These are phyloP conservation scores for Trametes villosa DNA, from an alignment of 768 basidiomycete species.

Conservation along the genomic window DNA sequence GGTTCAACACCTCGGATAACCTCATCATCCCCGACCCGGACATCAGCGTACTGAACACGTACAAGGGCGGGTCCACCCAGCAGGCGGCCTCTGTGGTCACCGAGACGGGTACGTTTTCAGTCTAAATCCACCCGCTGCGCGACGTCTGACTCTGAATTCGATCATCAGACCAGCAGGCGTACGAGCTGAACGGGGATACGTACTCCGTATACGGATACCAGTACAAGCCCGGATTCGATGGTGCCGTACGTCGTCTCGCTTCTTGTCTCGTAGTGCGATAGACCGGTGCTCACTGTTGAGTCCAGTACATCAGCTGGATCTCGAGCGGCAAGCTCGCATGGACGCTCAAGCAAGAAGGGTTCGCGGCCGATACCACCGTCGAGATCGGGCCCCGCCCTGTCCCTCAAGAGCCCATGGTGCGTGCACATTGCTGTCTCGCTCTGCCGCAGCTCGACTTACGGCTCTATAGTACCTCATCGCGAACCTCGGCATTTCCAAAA, in stretches of 20 bases:
- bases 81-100: background rate
- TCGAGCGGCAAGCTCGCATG: slow-evolving; percentile 62
- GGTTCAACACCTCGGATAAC: slow-evolving; percentile 67
- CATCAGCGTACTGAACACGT: slow-evolving; percentile 61
- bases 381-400: slow-evolving; percentile 71
- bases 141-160: slow-evolving; percentile 27
- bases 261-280: background rate
- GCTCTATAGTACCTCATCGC: slow-evolving; percentile 61
- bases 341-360: slow-evolving; percentile 67
- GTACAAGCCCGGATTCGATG: slow-evolving; percentile 68
- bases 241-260: slow-evolving; percentile 48
- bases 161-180: slow-evolving; percentile 67
- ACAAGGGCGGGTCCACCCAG: slow-evolving; percentile 55
- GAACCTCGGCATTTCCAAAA: slow-evolving; percentile 63
- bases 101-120: background rate
- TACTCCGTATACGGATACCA: slow-evolving; percentile 80
- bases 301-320: slow-evolving; percentile 84
- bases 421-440: background rate
- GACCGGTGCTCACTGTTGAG: background rate
- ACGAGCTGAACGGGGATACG: slow-evolving; percentile 55
- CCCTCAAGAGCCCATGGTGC: slow-evolving; percentile 22
- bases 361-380: slow-evolving; percentile 56
- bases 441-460: too few species aligned
- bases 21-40: slow-evolving; percentile 56
- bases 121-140: background rate